Percentiles rank a stretch among this genome's conserved stretches.
Evolutionary conservation across 352 stramenopile genomes (phyloP).

Genomic region (Pythium pyrilobum): DNA sequence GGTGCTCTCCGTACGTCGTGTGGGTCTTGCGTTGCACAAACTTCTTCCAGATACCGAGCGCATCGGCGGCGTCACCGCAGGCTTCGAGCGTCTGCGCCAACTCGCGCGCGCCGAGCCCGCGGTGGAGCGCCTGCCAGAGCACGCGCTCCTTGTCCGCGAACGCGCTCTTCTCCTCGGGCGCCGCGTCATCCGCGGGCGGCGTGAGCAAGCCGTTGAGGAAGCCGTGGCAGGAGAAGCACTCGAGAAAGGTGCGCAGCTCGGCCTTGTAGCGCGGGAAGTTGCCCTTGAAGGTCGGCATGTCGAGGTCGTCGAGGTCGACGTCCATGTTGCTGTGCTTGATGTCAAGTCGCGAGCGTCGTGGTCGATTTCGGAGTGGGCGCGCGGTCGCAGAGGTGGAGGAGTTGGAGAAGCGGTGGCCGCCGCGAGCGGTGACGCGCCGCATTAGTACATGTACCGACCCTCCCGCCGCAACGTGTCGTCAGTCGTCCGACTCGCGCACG

Average conservation of each 20-base stretch:
- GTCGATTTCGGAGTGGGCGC: no score
- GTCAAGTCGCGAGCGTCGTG: background rate
- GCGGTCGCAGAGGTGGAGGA: no score
- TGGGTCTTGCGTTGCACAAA: constrained; percentile 15
- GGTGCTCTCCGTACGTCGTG: constrained; percentile 14
- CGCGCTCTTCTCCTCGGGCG: constrained; percentile 1
- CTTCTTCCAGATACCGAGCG: constrained; percentile 7
- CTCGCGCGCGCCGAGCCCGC: constrained; percentile 4
- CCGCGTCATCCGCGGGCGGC: constrained; percentile 5
- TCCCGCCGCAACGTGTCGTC: no score
- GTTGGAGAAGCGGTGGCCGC: no score
- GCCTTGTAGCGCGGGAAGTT: constrained; percentile 18
- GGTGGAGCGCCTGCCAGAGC: constrained; percentile 12
- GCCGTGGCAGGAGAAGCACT: constrained; percentile 8
- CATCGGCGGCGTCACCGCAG: background rate
- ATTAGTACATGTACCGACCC: no score
- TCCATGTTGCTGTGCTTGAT: background rate
- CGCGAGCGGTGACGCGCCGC: no score
- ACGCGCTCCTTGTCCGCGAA: constrained; percentile 12
- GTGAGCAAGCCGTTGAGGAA: constrained; percentile 7
- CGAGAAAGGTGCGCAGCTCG: constrained; percentile 14
- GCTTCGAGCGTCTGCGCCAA: constrained; percentile 10
- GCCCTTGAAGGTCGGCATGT: constrained; percentile 12
- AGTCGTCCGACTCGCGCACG: background rate
- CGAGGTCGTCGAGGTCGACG: constrained; percentile 9